Percentiles rank a stretch among this genome's conserved stretches.
These are phyloP conservation scores for Ceratobasidium sp. DNA, from an alignment of 1,284 basidiomycete genomes.

Conservation along the genomic window DNA sequence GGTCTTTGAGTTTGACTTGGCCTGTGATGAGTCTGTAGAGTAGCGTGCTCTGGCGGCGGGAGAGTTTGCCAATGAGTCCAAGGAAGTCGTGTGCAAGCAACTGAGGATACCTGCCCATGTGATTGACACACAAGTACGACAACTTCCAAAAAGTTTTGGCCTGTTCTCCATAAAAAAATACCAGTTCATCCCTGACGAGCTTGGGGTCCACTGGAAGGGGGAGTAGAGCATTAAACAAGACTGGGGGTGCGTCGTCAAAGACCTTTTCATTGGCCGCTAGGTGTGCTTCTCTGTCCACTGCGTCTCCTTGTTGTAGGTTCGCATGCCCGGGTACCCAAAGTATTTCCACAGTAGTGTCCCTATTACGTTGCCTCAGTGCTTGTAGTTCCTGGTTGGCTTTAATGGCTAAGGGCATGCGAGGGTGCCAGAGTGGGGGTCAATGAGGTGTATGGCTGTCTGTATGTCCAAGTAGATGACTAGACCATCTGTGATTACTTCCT, in stretches of 20 bases:
- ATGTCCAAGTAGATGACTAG: slow-evolving; percentile 5
- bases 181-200: no score
- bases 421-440: neutral
- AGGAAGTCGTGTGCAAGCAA: no score
- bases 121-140: no score
- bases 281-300: slow-evolving; percentile 42
- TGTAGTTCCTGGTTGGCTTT: neutral
- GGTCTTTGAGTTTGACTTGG: slow-evolving; percentile 15
- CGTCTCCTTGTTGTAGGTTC: slow-evolving; percentile 38
- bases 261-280: slow-evolving; percentile 18
- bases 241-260: neutral
- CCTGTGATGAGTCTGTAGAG: slow-evolving; percentile 21
- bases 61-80: neutral
- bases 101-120: no score
- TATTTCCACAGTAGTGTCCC: neutral
- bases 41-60: neutral
- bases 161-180: no score
- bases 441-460: neutral
- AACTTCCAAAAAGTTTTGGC: no score
- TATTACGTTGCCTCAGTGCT: neutral
- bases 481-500: neutral
- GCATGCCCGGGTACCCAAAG: slow-evolving; percentile 47
- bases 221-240: no score
- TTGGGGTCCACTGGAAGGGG: no score
- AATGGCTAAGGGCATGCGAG: neutral